These are phyloP conservation scores for Quillaja saponaria DNA, from an alignment of 306 rosid species.

Conservation along the genomic window DNA sequence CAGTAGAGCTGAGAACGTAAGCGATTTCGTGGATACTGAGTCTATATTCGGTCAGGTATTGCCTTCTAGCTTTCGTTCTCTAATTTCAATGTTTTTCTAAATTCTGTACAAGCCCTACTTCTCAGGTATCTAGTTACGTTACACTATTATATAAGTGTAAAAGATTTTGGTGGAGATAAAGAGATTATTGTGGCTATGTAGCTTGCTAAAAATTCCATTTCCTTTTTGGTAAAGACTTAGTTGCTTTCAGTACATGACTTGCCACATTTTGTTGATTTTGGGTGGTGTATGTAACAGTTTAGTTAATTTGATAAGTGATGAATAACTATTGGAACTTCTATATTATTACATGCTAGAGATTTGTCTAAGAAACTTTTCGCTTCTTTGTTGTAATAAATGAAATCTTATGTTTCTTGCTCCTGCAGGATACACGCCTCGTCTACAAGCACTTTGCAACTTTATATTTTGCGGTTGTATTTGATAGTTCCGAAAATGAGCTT, in stretches of 20 bases:
- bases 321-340: conserved; percentile 5
- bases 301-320: conserved; percentile 5
- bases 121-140: too few species aligned
- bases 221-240: too few species aligned
- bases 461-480: conserved; percentile 80
- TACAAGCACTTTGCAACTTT: conserved; percentile 94
- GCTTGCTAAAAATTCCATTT: neutral
- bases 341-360: neutral
- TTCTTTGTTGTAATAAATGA: neutral
- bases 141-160: too few species aligned
- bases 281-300: conserved; percentile 2
- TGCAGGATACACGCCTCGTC: conserved; percentile 84
- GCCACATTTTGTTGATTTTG: neutral
- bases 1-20: conserved; percentile 86
- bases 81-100: neutral
- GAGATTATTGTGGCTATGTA: neutral
- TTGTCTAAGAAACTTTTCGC: neutral
- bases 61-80: conserved; percentile 10
- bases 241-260: too few species aligned
- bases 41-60: conserved; percentile 83
- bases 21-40: conserved; percentile 84
- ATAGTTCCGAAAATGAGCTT: conserved; percentile 93
- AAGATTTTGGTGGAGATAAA: neutral
- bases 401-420: conserved; percentile 21
- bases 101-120: too few species aligned